Conservation (phyloP, 2,329 filamentous ascomycete genomes). For the Ceratocystis smalleyi region DNA sequence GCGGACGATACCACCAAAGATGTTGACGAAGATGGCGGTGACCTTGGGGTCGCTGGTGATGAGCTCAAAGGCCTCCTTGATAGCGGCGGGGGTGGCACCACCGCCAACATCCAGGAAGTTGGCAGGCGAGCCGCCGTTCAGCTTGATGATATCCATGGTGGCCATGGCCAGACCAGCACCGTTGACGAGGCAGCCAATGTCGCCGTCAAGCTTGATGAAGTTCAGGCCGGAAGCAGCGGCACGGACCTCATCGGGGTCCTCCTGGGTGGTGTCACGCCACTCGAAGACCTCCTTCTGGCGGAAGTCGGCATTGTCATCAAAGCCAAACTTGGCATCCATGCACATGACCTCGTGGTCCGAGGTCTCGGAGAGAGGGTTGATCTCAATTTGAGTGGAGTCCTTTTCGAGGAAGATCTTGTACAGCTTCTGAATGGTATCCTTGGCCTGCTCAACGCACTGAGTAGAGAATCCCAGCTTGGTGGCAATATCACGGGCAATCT, state of each 20-base stretch:
- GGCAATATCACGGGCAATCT: slow-evolving; percentile 80
- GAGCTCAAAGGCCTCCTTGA: slow-evolving; percentile 94
- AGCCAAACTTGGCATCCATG: slow-evolving; percentile 98
- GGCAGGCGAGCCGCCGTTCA: slow-evolving; percentile 87
- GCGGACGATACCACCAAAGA: slow-evolving; percentile 96
- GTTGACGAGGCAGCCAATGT: slow-evolving; percentile 98
- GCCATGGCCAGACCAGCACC: slow-evolving; percentile 98
- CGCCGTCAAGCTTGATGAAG: slow-evolving; percentile 99
- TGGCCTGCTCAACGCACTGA: slow-evolving; percentile 91
- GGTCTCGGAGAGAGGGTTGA: slow-evolving; percentile 97
- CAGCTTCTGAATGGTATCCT: slow-evolving; percentile 93
- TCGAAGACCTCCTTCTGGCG: slow-evolving; percentile 91
- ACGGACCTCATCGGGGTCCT: slow-evolving; percentile 94
- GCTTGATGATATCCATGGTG: slow-evolving; percentile 99
- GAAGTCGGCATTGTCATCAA: slow-evolving; percentile 98
- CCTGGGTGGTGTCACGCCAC: slow-evolving; percentile 87
- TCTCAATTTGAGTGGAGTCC: slow-evolving; percentile 98
- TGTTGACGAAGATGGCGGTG: slow-evolving; percentile 98
- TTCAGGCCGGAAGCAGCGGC: slow-evolving; percentile 89
- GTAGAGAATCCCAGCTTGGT: slow-evolving; percentile 91
- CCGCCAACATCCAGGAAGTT: slow-evolving; percentile 99
- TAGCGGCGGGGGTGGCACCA: slow-evolving; percentile 89
- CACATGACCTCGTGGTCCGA: slow-evolving; percentile 95
- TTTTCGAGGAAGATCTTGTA: slow-evolving; percentile 98
- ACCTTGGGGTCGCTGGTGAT: slow-evolving; percentile 98